Evolutionary conservation across 202 grass and related monocot species (phyloP), one percentile per base, ranked within the genome.

Genomic region (Dendrocalamus latiflorus): DNA sequence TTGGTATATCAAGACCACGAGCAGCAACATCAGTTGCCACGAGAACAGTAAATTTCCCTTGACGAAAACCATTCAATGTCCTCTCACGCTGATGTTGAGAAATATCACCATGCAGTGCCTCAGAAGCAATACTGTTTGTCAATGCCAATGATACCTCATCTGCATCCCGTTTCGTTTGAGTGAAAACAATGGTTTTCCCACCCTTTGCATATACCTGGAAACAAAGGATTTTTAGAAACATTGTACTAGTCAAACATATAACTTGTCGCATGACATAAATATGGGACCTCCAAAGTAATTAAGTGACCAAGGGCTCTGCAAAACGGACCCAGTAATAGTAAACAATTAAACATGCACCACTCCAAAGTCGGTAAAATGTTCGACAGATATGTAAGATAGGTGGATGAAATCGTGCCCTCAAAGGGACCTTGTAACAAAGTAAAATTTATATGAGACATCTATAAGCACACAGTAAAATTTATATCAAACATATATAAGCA

Each of bases 181-280:
- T 99, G 74, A 99, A 99, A 82, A 99, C 93, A 74, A 99, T 99
- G 45, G 96, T 95, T 87, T 99, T 99, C 20, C 96, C 96, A 89
- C 96, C 96, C 81, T 95, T 99, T 85, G 96, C 96, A 90, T 99
- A 91, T 64, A 90, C 96, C 96, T 99, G 80, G 8, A 18, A 78
- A 82, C 22, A 74, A 68, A 67, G 60, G 10, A 83, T n/a, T 38
- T 75, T 68, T 66, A 78, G 70, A 70, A 73, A 15, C 43, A 68
- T 78, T 22, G 15, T 26, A 68, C 21, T 37, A 59, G 9, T 54
- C 41, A 79, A 83, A 45, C 13, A 36, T 74, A 81, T 30, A 59
- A 56, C 18, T 86, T 42, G 64, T 72, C 21, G 12, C 43, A 12
- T 60, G 54, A 4, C 18, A 66, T 60, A 41, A 16, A 71, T 20